A percentile compares a stretch with the other conserved stretches of the same genome.
Evolutionary conservation across 2,329 filamentous ascomycete species (phyloP).

Genomic region (Exophiala alcalophila): DNA sequence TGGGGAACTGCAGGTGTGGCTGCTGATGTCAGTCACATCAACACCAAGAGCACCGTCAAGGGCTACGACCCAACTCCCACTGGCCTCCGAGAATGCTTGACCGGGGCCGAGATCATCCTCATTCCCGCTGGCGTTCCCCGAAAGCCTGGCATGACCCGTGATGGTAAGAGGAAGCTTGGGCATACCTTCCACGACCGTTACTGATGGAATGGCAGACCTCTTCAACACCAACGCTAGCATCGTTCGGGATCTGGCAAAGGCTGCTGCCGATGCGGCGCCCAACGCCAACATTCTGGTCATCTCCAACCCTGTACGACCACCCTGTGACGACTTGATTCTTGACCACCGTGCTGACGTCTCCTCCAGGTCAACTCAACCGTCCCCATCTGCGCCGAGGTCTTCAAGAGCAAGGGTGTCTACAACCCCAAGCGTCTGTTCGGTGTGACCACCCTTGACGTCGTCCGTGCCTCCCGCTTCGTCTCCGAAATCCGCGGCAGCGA

Average conservation of each 20-base stretch:
- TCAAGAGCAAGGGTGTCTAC: slow-evolving; percentile 94
- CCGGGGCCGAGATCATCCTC: slow-evolving; percentile 87
- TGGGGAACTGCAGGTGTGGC: slow-evolving; percentile 98
- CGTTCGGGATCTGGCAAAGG: slow-evolving; percentile 96
- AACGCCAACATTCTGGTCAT: slow-evolving; percentile 96
- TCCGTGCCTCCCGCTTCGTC: slow-evolving; percentile 97
- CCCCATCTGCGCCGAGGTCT: slow-evolving; percentile 93
- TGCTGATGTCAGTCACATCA: slow-evolving; percentile 97
- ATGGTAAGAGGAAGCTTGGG: slow-evolving; percentile 55
- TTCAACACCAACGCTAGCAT: slow-evolving; percentile 99
- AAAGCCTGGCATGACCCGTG: slow-evolving; percentile 99
- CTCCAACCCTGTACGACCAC: slow-evolving; percentile 83
- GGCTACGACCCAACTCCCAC: slow-evolving; percentile 77
- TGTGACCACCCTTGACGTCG: slow-evolving; percentile 98
- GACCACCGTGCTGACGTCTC: not conserved
- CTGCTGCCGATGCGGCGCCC: slow-evolving; percentile 80
- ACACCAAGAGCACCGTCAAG: slow-evolving; percentile 93
- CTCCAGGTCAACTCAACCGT: slow-evolving; percentile 90
- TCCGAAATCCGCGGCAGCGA: slow-evolving; percentile 87
- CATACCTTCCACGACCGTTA: not conserved
- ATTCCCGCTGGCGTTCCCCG: slow-evolving; percentile 98
- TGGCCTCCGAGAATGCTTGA: slow-evolving; percentile 75
- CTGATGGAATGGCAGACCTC: slow-evolving; percentile 61
- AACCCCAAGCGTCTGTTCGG: slow-evolving; percentile 99
- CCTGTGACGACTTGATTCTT: no score